These are phyloP conservation scores for Helianthus annuus DNA, from an alignment of 129 eudicot genomes.

Conservation along the genomic window HanXRQr2.0-SUNRISE NC_035441.2:141002575-141003074, in stretches of 20 bases:
- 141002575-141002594: too few species aligned
- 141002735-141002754: too few species aligned
- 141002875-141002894: conserved; percentile 34
- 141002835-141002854: conserved; percentile 43
- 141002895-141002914: conserved; percentile 32
- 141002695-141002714: too few species aligned
- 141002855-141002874: conserved; percentile 32
- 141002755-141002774: too few species aligned
- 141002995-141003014: background rate
- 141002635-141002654: too few species aligned
- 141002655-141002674: too few species aligned
- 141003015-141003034: background rate
- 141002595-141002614: too few species aligned
- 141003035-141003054: conserved; percentile 5
- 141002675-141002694: too few species aligned
- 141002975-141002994: background rate
- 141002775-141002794: background rate
- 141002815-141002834: too few species aligned
- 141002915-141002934: conserved; percentile 13
- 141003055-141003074: background rate
- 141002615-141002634: too few species aligned
- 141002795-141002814: background rate
- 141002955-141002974: conserved; percentile 9
- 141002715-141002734: too few species aligned
- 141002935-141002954: conserved; percentile 24